Percentiles rank a stretch among this genome's conserved stretches.
Conservation (phyloP, 768 basidiomycete species). For the Trametes villosa region DNA sequence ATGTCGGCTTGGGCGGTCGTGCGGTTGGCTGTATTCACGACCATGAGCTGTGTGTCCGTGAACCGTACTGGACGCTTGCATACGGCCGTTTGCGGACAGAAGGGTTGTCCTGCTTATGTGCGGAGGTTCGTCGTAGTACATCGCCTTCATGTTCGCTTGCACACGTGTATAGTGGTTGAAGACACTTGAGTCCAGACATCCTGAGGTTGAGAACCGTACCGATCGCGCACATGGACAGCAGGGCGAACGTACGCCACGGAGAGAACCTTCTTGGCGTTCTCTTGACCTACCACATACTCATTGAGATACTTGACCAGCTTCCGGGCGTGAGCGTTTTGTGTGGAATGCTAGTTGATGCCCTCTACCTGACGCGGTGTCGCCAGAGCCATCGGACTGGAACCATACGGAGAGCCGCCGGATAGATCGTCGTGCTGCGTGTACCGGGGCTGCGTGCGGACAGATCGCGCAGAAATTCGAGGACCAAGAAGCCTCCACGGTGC, state of each 20-base stretch:
- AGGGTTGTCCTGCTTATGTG: conserved; percentile 5
- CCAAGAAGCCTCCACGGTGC: conserved; percentile 31
- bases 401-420: conserved; percentile 21
- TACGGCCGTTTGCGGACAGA: not conserved
- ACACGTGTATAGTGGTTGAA: conserved; percentile 96
- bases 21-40: not conserved
- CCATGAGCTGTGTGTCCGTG: not conserved
- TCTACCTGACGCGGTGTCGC: conserved; percentile 63
- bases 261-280: conserved; percentile 89
- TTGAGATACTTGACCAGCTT: conserved; percentile 86
- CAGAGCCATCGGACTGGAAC: conserved; percentile 47
- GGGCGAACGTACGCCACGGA: conserved; percentile 81
- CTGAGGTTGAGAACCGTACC: not conserved
- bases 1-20: not conserved
- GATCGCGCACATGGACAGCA: not conserved
- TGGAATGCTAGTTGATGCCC: not conserved
- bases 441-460: conserved; percentile 61
- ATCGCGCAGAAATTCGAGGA: conserved; percentile 38
- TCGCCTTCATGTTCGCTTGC: conserved; percentile 57
- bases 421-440: conserved; percentile 33
- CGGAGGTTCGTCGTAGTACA: conserved; percentile 31
- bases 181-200: conserved; percentile 53
- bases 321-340: not conserved
- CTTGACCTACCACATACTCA: conserved; percentile 90
- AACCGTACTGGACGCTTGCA: not conserved